Base-by-base conservation (phyloP, 768 basidiomycete genomes). In the Hydnomerulius pinastri region DNA sequence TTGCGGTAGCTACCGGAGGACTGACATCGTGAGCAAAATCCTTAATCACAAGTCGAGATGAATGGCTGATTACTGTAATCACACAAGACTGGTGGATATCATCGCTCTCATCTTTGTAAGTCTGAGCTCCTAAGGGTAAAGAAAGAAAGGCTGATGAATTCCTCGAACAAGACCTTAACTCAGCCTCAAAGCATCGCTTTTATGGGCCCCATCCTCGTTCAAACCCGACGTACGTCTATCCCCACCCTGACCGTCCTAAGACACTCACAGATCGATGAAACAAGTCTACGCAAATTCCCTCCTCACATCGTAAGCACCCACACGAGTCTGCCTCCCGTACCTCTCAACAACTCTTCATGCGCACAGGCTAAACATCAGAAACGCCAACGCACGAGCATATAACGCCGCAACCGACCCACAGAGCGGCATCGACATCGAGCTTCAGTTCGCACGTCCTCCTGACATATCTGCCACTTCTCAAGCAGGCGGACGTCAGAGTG, bases 211-310 rank as follows among this genome's bases (percentile, higher is more conserved):
- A 40, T 46, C 25, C 27, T 45, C 6, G 29, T 51, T 13, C 50
- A 51, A 40, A 51, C 50, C 20, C 50, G 43, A 40, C 43, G 50
- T 51, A 12, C 21, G 50, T 44, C 33, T 23, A 8, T 9, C 17
- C 21, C 20, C 18, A 24, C 23, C 18, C 28, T 39, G 8, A n/a
- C 17, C 10, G 28, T 9, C 42, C 33, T 11, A 23, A 24, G 35
- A n/a, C 2, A 2, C 33, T 15, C 7, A 23, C 9, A 38, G 20
- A 36, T 24, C 15, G 6, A 17, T 36, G 5, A 7, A 35, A 38
- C 33, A 13, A 51, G 50, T 51, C 13, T 51, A 45, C 25, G 41
- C 50, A 17, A 51, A 51, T 33, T 51, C 50, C n/a, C 38, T 51
- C 15, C 32, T 51, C 4, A 45, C 50, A 39, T 51, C 37, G 50